phyloP scores from a whole-genome alignment of 495 filamentous ascomycete species.

The Penicillium chermesinum region DNA sequence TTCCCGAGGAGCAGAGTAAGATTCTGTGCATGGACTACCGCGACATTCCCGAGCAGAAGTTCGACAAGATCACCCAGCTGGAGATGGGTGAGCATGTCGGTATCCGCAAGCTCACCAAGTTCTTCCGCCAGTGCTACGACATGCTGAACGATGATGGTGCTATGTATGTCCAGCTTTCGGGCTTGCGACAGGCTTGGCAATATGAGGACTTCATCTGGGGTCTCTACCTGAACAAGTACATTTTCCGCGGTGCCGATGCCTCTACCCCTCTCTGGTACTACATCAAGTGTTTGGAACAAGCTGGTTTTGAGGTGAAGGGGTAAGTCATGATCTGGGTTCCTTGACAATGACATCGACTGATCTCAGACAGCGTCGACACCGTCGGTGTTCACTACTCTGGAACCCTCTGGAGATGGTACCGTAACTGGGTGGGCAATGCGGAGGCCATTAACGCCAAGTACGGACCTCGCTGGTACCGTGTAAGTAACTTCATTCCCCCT shows the following conservation, averaged over 20 bases:
- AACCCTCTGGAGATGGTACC: conserved; percentile 53
- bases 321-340: conserved; percentile 2
- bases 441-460: conserved; percentile 50
- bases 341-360: not conserved
- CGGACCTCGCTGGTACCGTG: conserved; percentile 48
- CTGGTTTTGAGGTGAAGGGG: conserved; percentile 60
- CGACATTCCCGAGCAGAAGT: conserved; percentile 66
- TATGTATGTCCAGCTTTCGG: conserved; percentile 81
- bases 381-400: conserved; percentile 54
- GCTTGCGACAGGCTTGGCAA: conserved; percentile 77
- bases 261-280: conserved; percentile 73
- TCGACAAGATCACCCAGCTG: conserved; percentile 81
- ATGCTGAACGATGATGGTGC: conserved; percentile 85
- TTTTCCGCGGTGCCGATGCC: conserved; percentile 86
- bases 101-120: conserved; percentile 63
- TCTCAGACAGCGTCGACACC: conserved; percentile 36
- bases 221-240: conserved; percentile 88
- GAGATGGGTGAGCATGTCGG: conserved; percentile 93
- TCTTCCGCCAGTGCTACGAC: conserved; percentile 69
- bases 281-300: conserved; percentile 62
- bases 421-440: conserved; percentile 50
- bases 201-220: conserved; percentile 88
- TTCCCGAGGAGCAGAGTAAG: conserved; percentile 52
- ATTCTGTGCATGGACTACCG: conserved; percentile 68
- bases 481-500: conserved; percentile 20